Conservation (phyloP, 768 basidiomycete species). For the Boletus rubescentipes region DNA sequence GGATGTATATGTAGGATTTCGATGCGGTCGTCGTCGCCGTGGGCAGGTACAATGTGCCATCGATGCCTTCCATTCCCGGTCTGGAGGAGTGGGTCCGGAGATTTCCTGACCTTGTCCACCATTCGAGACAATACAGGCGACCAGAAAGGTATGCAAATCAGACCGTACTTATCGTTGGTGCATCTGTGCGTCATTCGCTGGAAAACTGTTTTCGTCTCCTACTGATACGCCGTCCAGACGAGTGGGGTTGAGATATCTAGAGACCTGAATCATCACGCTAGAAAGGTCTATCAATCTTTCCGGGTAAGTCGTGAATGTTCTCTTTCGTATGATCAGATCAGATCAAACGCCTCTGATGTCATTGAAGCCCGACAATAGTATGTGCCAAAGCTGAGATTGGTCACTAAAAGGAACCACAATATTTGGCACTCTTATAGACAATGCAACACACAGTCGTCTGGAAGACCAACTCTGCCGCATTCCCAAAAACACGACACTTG, state of each 20-base stretch:
- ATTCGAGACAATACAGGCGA: slow-evolving; percentile 43
- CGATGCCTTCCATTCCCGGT: slow-evolving; percentile 15
- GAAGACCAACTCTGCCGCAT: background rate
- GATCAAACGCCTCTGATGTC: background rate
- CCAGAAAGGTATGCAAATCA: slow-evolving; percentile 37
- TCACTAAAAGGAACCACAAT: too few species aligned
- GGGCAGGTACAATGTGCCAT: slow-evolving; percentile 12
- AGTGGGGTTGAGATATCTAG: slow-evolving; percentile 10
- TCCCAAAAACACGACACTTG: slow-evolving; percentile 7
- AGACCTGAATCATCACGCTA: slow-evolving; percentile 6
- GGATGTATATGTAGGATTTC: slow-evolving; percentile 3
- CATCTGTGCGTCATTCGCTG: slow-evolving; percentile 1
- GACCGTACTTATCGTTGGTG: too few species aligned
- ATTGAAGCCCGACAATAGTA: slow-evolving; percentile 2
- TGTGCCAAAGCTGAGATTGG: background rate
- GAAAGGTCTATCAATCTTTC: slow-evolving; percentile 6
- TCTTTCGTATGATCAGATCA: background rate
- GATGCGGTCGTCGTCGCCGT: slow-evolving; percentile 16
- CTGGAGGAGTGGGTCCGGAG: slow-evolving; percentile 12
- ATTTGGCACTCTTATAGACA: background rate
- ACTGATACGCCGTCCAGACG: background rate
- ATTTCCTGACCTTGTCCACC: slow-evolving; percentile 36
- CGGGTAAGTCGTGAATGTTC: background rate
- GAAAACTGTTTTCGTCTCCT: background rate
- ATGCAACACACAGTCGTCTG: background rate